These are phyloP conservation scores for Penstemon barbatus DNA, from an alignment of 257 asterid genomes.

Conservation along the genomic window DNA sequence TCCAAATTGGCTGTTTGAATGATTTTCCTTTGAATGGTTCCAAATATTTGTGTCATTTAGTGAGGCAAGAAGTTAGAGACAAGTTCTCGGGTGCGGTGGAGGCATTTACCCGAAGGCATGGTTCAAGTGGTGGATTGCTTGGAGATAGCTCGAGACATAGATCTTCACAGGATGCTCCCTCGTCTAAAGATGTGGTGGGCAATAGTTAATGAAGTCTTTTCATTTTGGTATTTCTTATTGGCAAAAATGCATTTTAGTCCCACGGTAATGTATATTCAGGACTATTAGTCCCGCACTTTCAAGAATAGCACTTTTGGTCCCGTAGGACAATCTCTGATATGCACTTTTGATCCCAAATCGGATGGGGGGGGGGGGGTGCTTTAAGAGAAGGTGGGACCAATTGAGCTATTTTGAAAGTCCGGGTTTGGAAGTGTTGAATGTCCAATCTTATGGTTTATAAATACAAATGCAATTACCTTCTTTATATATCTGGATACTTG, in stretches of 20 bases:
- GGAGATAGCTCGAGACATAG: slow-evolving; percentile 64
- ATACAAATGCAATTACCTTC: no score
- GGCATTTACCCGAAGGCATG: slow-evolving; percentile 55
- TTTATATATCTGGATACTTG: background rate
- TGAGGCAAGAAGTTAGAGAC: slow-evolving; percentile 66
- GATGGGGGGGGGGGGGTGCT: no score
- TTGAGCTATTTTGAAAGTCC: no score
- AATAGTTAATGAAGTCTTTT: slow-evolving; percentile 1
- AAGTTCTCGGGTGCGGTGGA: slow-evolving; percentile 63
- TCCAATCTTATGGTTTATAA: no score
- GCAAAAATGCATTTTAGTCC: background rate
- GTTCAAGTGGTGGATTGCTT: slow-evolving; percentile 50
- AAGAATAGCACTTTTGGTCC: no score
- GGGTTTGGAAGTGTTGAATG: no score
- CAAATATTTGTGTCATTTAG: slow-evolving; percentile 35
- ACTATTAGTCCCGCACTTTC: no score
- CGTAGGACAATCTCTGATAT: no score
- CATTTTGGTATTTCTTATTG: background rate
- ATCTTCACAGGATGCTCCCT: slow-evolving; percentile 55
- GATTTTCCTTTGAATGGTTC: slow-evolving; percentile 1
- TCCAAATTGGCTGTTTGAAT: background rate
- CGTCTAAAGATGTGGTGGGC: slow-evolving; percentile 70
- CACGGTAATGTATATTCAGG: no score
- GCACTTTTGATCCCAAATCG: no score
- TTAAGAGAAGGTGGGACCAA: no score